Conservation (phyloP, 768 basidiomycete species). For the Hypholoma sublateritium region DNA sequence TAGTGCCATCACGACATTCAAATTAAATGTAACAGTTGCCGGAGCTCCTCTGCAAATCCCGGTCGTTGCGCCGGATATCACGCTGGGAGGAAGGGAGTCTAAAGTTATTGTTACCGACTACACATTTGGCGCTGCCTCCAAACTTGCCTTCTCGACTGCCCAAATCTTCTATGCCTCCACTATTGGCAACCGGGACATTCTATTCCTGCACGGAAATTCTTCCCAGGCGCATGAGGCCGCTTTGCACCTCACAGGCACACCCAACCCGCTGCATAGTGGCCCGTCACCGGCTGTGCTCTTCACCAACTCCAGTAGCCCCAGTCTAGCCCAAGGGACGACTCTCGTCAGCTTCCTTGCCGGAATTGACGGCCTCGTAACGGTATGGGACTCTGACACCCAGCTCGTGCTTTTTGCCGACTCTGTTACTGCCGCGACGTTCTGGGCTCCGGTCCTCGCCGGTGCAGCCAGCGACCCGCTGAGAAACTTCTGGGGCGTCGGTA, state of each 20-base stretch:
- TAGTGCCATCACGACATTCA: conserved; percentile 54
- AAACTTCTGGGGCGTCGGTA: conserved; percentile 73
- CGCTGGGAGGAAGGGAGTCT: conserved; percentile 68
- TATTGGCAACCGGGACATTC: conserved; percentile 61
- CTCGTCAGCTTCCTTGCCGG: conserved; percentile 58
- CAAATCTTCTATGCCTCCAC: conserved; percentile 65
- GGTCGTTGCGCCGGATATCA: conserved; percentile 47
- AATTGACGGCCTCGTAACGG: conserved; percentile 53
- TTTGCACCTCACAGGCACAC: conserved; percentile 46
- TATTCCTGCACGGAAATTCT: conserved; percentile 61
- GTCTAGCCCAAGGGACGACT: conserved; percentile 27
- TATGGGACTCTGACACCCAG: conserved; percentile 68
- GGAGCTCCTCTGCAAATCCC: conserved; percentile 57
- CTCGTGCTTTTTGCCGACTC: conserved; percentile 71
- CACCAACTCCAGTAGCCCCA: conserved; percentile 19
- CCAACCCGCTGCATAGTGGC: conserved; percentile 31
- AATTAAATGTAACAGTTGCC: conserved; percentile 56
- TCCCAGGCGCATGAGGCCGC: conserved; percentile 55
- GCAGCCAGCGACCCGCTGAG: conserved; percentile 39
- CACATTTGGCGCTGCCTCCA: conserved; percentile 59
- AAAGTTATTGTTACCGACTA: conserved; percentile 76
- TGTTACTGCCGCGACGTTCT: conserved; percentile 68
- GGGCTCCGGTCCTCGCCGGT: conserved; percentile 64
- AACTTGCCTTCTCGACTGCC: conserved; percentile 69
- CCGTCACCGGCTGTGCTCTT: conserved; percentile 28